Conservation (phyloP, 140 eudicot species). For the Cichorium intybus region DNA sequence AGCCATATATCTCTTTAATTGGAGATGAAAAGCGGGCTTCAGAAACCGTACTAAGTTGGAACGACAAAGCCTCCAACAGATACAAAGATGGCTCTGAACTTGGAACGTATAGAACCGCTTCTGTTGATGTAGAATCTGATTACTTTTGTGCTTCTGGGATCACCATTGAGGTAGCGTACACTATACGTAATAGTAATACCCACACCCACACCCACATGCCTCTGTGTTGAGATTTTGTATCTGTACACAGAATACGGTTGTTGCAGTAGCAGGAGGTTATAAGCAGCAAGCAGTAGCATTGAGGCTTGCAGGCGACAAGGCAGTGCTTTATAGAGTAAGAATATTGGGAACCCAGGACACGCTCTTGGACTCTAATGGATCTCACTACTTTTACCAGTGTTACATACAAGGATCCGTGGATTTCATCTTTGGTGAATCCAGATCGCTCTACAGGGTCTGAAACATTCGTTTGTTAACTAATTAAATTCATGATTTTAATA, state of each 20-base stretch:
- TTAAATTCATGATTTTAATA: not conserved
- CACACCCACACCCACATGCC: too few species aligned
- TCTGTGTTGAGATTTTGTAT: not conserved
- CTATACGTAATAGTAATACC: too few species aligned
- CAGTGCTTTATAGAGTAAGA: conserved; percentile 60
- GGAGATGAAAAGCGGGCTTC: conserved; percentile 45
- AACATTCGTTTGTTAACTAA: too few species aligned
- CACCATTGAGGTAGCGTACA: conserved; percentile 53
- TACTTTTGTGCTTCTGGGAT: conserved; percentile 77
- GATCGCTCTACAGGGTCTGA: conserved; percentile 67
- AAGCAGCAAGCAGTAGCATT: conserved; percentile 90
- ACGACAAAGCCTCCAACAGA: conserved; percentile 64
- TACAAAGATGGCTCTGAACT: conserved; percentile 45
- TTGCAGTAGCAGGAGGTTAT: conserved; percentile 41
- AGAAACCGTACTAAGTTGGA: conserved; percentile 68
- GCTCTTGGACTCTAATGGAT: conserved; percentile 64
- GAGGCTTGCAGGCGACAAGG: conserved; percentile 69
- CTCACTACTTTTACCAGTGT: conserved; percentile 60
- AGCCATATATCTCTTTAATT: conserved; percentile 78
- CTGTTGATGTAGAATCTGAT: conserved; percentile 59
- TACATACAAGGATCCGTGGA: conserved; percentile 81
- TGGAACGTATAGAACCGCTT: conserved; percentile 76
- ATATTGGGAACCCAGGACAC: conserved; percentile 87
- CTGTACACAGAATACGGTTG: conserved; percentile 54
- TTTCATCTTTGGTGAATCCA: conserved; percentile 85